These are phyloP conservation scores for Corymbia calophylla DNA, from an alignment of 441 rosid genomes.

Conservation along the genomic window DNA sequence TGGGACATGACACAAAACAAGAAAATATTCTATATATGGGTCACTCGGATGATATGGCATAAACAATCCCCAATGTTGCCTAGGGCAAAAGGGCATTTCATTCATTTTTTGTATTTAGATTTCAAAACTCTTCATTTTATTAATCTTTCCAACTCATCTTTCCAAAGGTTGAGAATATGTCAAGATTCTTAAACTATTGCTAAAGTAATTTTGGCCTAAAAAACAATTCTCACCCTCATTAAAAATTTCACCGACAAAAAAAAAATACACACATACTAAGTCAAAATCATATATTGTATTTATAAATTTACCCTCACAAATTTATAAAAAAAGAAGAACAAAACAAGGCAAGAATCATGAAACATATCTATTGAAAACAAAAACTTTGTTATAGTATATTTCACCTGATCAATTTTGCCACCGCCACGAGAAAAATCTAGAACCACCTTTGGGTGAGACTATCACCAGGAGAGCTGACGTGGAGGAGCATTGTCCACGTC, in stretches of 20 bases:
- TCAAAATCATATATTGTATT: background rate
- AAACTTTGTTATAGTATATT: background rate
- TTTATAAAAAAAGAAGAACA: background rate
- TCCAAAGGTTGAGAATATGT: background rate
- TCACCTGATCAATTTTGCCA: background rate
- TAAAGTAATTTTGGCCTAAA: background rate
- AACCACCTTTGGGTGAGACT: background rate
- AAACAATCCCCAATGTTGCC: background rate
- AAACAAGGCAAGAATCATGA: background rate
- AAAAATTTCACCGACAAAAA: background rate
- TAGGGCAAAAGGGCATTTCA: background rate
- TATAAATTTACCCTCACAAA: background rate
- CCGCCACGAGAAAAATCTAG: background rate
- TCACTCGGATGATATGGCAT: background rate
- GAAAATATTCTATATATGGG: background rate
- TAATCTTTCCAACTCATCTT: background rate
- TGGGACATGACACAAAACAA: too few species aligned
- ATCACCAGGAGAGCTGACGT: background rate
- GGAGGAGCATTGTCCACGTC: background rate
- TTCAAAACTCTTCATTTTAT: background rate
- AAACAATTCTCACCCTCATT: background rate
- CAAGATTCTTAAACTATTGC: background rate
- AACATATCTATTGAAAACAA: background rate
- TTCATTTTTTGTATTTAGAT: background rate
- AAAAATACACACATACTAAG: too few species aligned